Conservation (phyloP, 176 grass and related monocot genomes). For the Phoenix roebelenii region DNA sequence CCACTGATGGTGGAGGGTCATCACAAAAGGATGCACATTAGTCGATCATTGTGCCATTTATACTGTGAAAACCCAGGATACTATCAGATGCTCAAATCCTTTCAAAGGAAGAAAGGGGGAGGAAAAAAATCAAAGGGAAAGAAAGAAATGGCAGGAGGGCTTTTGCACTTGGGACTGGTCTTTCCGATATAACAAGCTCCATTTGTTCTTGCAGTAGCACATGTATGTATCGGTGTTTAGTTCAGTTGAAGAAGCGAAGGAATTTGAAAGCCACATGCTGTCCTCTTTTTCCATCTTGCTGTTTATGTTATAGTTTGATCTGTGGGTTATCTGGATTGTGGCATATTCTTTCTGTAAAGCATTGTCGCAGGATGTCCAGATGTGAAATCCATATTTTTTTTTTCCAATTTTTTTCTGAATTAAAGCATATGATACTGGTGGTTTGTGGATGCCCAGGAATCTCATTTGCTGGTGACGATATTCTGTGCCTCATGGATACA, state of each 20-base stretch:
- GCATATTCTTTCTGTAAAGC: constrained; percentile 36
- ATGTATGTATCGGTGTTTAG: neutral
- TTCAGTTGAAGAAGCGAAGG: neutral
- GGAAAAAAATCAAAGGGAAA: neutral
- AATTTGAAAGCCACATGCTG: constrained; percentile 1
- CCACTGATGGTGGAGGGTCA: constrained; percentile 11
- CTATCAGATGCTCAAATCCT: neutral
- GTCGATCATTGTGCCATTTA: constrained; percentile 9
- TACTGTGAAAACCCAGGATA: neutral
- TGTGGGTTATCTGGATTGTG: neutral
- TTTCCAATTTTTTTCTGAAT: neutral
- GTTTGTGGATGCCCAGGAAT: no score
- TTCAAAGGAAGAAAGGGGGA: neutral
- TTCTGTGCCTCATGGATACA: no score
- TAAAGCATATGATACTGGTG: no score
- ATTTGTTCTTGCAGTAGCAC: neutral
- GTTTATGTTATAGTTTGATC: constrained; percentile 17
- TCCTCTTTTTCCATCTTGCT: constrained; percentile 3
- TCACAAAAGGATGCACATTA: constrained; percentile 25
- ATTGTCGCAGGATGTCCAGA: constrained; percentile 19
- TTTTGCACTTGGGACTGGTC: no score
- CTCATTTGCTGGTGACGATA: no score
- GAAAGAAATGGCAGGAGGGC: no score
- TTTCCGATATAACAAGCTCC: no score
- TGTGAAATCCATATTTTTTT: constrained; percentile 21